Evolutionary conservation across 2,329 filamentous ascomycete genomes (phyloP).

Genomic region (Fusarium sp.): DNA sequence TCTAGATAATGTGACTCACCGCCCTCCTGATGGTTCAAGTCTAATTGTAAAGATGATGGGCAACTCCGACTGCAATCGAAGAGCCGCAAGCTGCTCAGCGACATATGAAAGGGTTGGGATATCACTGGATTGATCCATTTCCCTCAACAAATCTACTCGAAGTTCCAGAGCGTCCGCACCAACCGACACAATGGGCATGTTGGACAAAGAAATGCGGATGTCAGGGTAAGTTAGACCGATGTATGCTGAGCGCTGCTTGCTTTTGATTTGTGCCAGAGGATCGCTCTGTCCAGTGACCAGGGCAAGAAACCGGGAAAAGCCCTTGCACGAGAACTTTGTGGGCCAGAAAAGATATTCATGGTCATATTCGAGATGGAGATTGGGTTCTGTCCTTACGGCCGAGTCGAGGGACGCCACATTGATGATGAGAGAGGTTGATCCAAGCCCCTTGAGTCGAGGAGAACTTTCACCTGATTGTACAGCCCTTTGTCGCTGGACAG

Average conservation of each 20-base stretch:
- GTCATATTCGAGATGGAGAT: background rate
- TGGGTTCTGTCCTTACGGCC: background rate
- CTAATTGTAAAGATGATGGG: constrained; percentile 25
- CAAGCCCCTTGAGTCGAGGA: background rate
- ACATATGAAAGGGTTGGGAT: constrained; percentile 19
- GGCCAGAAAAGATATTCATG: constrained; percentile 21
- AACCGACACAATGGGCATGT: constrained; percentile 28
- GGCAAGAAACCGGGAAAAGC: constrained; percentile 20
- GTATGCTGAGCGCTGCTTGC: constrained; percentile 17
- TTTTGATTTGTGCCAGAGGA: constrained; percentile 7
- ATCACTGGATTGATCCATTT: background rate
- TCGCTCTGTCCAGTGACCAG: constrained; percentile 18
- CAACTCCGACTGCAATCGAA: constrained; percentile 18
- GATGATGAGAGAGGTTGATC: background rate
- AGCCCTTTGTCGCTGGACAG: background rate
- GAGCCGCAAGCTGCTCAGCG: constrained; percentile 13
- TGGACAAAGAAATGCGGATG: constrained; percentile 21
- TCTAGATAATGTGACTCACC: background rate
- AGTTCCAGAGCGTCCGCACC: constrained; percentile 26
- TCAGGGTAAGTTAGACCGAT: constrained; percentile 27
- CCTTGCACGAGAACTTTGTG: constrained; percentile 9
- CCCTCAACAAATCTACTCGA: constrained; percentile 13
- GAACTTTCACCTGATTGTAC: background rate
- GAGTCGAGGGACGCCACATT: background rate
- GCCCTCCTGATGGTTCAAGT: constrained; percentile 18